A percentile compares a stretch with the other conserved stretches of the same genome.
Evolutionary conservation across 2,329 filamentous ascomycete species (phyloP).

Genomic region (Talaromyces sp.): DNA sequence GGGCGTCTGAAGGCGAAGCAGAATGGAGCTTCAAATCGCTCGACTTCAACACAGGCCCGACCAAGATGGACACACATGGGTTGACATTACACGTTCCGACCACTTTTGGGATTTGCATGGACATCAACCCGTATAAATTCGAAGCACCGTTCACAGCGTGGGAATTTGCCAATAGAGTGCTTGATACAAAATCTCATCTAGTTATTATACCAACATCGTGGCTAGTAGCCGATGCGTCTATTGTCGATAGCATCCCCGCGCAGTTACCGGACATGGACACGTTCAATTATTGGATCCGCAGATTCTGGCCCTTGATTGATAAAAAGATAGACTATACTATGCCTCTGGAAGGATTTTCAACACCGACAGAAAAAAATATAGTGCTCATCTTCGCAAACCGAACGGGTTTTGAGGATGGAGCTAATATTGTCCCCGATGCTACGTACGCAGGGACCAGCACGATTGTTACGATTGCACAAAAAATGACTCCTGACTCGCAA

Average conservation of each 20-base stretch:
- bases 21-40: slow-evolving; percentile 27
- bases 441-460: slow-evolving; percentile 46
- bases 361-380: slow-evolving; percentile 25
- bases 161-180: slow-evolving; percentile 55
- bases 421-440: slow-evolving; percentile 27
- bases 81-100: slow-evolving; percentile 27
- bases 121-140: slow-evolving; percentile 60
- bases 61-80: not conserved
- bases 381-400: slow-evolving; percentile 45
- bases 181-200: slow-evolving; percentile 44
- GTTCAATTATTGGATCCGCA: slow-evolving; percentile 58
- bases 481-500: slow-evolving; percentile 13
- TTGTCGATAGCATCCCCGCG: slow-evolving; percentile 42
- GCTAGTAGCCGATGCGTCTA: slow-evolving; percentile 47
- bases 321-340: slow-evolving; percentile 21
- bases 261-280: slow-evolving; percentile 53
- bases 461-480: slow-evolving; percentile 36
- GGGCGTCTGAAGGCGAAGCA: slow-evolving; percentile 51
- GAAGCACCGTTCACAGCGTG: slow-evolving; percentile 53
- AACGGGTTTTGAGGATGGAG: slow-evolving; percentile 36
- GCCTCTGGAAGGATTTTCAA: slow-evolving; percentile 7
- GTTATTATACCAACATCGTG: slow-evolving; percentile 61
- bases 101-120: slow-evolving; percentile 48
- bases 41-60: slow-evolving; percentile 5
- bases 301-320: slow-evolving; percentile 50